Evolutionary conservation across 2,329 filamentous ascomycete genomes (phyloP).

Genomic region (Fusarium sp.): DNA sequence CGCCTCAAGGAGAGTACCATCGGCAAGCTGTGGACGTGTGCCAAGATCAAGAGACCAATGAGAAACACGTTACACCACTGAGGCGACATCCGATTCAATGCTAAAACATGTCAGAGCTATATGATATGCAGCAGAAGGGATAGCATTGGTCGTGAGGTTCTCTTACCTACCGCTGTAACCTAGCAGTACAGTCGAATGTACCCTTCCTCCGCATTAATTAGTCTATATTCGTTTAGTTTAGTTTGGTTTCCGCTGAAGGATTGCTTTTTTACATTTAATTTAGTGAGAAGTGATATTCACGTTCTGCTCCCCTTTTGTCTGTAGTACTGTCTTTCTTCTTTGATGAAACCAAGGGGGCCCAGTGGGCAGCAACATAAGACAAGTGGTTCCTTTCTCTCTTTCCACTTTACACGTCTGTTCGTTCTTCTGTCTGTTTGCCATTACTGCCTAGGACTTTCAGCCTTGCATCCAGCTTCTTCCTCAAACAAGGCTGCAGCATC

Average conservation of each 20-base stretch:
- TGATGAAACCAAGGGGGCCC: neutral
- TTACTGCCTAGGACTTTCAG: neutral
- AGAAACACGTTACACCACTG: neutral
- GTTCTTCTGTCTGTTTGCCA: neutral
- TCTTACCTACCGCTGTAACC: neutral
- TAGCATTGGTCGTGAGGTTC: neutral
- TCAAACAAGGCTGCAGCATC: neutral
- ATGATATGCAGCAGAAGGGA: neutral
- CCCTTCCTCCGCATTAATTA: neutral
- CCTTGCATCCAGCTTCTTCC: neutral
- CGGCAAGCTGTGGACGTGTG: neutral
- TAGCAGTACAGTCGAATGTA: neutral
- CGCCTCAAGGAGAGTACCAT: neutral
- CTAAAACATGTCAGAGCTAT: conserved; percentile 8
- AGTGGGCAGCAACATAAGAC: neutral
- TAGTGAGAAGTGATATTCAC: neutral
- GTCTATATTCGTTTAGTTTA: neutral
- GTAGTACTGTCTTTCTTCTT: neutral
- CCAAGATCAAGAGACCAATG: neutral
- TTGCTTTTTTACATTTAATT: neutral
- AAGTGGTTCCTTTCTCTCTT: neutral
- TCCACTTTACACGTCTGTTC: too few relatives aligned
- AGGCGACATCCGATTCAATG: conserved; percentile 1
- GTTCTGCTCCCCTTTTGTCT: neutral
- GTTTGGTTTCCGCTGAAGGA: neutral